Percentiles rank a stretch among this genome's conserved stretches.
These are phyloP conservation scores for Kingdonia uniflora DNA, from an alignment of 164 flowering plant genomes.

Conservation along the genomic window DNA sequence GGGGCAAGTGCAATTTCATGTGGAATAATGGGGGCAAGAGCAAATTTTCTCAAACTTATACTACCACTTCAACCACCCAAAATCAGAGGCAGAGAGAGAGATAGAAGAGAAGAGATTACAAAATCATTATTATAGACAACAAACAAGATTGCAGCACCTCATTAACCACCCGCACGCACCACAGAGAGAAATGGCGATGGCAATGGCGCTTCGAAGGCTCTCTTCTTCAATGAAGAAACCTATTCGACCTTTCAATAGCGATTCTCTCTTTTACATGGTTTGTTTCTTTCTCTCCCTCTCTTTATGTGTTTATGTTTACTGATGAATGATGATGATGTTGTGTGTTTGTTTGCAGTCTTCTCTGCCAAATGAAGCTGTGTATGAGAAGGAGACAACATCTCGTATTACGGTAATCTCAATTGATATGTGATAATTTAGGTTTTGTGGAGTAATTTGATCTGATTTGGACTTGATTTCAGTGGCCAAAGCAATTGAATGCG, in stretches of 20 bases:
- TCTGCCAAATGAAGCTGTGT: conserved; percentile 65
- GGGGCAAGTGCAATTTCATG: too few species aligned
- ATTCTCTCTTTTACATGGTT: conserved; percentile 60
- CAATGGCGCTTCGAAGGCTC: conserved; percentile 82
- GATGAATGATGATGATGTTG: too few species aligned
- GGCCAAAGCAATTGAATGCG: conserved; percentile 94
- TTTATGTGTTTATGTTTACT: neutral
- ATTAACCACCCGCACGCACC: too few species aligned
- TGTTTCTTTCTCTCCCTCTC: neutral
- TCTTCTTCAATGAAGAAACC: conserved; percentile 69
- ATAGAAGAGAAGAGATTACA: too few species aligned
- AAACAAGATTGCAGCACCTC: too few species aligned
- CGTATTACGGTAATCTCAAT: too few species aligned
- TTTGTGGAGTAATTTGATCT: neutral
- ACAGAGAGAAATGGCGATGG: conserved; percentile 63
- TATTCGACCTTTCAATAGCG: conserved; percentile 46
- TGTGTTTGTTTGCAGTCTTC: conserved; percentile 46
- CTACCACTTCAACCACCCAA: too few species aligned
- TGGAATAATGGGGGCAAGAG: too few species aligned
- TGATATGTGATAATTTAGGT: too few species aligned
- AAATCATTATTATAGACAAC: too few species aligned
- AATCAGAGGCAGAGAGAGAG: too few species aligned
- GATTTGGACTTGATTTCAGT: conserved; percentile 36
- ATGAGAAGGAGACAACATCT: conserved; percentile 48
- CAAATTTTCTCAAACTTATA: too few species aligned